Evolutionary conservation across 2,329 filamentous ascomycete species (phyloP).

Genomic region (Lachnellula subtilissima): DNA sequence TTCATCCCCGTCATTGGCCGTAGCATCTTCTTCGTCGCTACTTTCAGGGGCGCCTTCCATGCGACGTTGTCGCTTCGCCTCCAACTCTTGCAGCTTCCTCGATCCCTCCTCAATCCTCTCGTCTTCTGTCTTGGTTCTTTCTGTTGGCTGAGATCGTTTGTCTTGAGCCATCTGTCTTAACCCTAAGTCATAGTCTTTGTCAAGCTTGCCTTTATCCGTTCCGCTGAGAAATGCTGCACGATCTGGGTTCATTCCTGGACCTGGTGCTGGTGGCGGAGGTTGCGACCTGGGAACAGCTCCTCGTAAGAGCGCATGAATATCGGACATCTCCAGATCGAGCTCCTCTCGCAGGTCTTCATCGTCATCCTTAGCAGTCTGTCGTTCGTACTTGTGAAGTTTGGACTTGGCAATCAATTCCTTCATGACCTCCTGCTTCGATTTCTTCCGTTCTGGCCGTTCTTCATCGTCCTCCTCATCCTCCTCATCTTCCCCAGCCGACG

Average conservation of each 20-base stretch:
- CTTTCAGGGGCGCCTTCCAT: slow-evolving; percentile 80
- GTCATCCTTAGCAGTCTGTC: slow-evolving; percentile 86
- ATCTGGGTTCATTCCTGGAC: slow-evolving; percentile 56
- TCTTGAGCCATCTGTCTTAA: slow-evolving; percentile 81
- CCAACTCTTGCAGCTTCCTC: slow-evolving; percentile 69
- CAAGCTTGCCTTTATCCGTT: slow-evolving; percentile 61
- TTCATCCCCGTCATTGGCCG: slow-evolving; percentile 34
- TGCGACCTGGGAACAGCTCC: slow-evolving; percentile 47
- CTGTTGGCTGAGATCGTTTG: slow-evolving; percentile 75
- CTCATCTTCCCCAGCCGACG: slow-evolving; percentile 43
- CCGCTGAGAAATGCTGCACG: slow-evolving; percentile 56
- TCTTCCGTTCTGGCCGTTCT: slow-evolving; percentile 74
- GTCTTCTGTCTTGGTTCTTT: slow-evolving; percentile 87
- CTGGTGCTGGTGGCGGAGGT: slow-evolving; percentile 33
- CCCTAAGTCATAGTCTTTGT: slow-evolving; percentile 83
- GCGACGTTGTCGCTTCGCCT: slow-evolving; percentile 73
- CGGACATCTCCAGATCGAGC: slow-evolving; percentile 76
- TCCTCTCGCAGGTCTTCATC: slow-evolving; percentile 83
- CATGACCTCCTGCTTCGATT: slow-evolving; percentile 95
- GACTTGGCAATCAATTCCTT: slow-evolving; percentile 97
- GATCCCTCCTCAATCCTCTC: slow-evolving; percentile 77
- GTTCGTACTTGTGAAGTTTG: slow-evolving; percentile 89
- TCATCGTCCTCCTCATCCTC: slow-evolving; percentile 47
- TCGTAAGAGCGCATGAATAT: slow-evolving; percentile 68
- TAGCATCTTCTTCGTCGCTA: slow-evolving; percentile 57